phyloP scores from a whole-genome alignment of 352 stramenopile species.

The Ochromonadaceae sp. region DNA sequence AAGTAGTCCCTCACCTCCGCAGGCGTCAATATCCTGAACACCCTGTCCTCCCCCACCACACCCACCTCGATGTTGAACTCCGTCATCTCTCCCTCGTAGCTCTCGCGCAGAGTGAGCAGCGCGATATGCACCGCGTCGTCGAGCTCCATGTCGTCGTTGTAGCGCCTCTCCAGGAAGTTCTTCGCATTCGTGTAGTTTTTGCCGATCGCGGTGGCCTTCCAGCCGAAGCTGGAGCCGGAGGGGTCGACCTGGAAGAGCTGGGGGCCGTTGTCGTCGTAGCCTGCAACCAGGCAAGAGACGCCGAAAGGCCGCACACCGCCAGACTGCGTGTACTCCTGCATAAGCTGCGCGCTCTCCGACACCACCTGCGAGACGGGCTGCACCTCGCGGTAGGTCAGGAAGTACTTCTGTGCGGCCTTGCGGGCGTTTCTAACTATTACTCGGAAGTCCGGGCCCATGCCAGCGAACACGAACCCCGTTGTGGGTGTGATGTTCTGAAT shows the following conservation, averaged over 20 bases:
- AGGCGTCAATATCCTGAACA: conserved; percentile 88
- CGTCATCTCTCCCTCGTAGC: conserved; percentile 96
- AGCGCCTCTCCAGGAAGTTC: conserved; percentile 94
- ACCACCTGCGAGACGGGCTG: conserved; percentile 88
- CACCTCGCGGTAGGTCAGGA: conserved; percentile 37
- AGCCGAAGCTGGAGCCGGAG: conserved; percentile 93
- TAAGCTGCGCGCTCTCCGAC: conserved; percentile 83
- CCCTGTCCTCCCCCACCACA: conserved; percentile 86
- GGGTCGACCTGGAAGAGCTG: conserved; percentile 96
- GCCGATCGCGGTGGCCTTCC: conserved; percentile 98
- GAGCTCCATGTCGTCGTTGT: conserved; percentile 83
- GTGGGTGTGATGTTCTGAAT: conserved; percentile 73
- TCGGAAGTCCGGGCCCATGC: conserved; percentile 94
- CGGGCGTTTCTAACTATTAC: conserved; percentile 82
- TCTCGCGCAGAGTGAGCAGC: conserved; percentile 93
- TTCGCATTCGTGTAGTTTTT: conserved; percentile 94
- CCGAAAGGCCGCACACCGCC: conserved; percentile 92
- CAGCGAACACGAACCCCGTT: conserved; percentile 85
- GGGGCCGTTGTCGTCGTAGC: conserved; percentile 90
- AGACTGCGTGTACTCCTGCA: conserved; percentile 95
- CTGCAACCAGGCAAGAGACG: conserved; percentile 91
- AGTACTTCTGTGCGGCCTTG: conserved; percentile 79
- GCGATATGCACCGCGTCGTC: conserved; percentile 98
- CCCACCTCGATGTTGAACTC: conserved; percentile 95
- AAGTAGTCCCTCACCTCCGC: conserved; percentile 98